phyloP scores from a whole-genome alignment of 805 yeast genomes.

The Sungouiozyma ichnusensis region DNA sequence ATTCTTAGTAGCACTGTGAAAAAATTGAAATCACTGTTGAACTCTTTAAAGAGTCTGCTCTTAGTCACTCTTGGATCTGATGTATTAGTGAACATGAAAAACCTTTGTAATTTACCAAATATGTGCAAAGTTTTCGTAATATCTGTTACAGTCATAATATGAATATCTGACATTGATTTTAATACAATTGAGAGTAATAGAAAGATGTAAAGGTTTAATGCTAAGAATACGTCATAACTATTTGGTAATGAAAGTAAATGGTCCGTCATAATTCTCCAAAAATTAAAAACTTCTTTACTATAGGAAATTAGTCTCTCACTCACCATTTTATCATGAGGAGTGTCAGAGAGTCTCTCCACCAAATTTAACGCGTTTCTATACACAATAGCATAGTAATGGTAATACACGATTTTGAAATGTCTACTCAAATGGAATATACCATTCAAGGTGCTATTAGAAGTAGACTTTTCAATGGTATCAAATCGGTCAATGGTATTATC shows the following conservation, averaged over 20 bases:
- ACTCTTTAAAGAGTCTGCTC: constrained; percentile 5
- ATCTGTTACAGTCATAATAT: background rate
- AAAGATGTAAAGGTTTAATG: constrained; percentile 7
- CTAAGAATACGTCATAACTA: constrained; percentile 12
- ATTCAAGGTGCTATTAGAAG: background rate
- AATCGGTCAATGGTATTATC: constrained; percentile 14
- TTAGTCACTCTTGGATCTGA: background rate
- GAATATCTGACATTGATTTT: constrained; percentile 4
- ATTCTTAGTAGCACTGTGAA: constrained; percentile 4
- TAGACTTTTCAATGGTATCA: background rate
- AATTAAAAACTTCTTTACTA: constrained; percentile 5
- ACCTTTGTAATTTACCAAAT: background rate
- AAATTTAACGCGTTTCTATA: constrained; percentile 10
- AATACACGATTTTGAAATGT: background rate
- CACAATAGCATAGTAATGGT: constrained; percentile 1
- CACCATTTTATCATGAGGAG: constrained; percentile 6
- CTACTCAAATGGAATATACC: background rate
- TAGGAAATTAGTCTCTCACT: constrained; percentile 1
- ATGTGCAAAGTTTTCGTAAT: background rate
- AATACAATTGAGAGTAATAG: constrained; percentile 8
- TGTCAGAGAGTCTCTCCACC: constrained; percentile 8
- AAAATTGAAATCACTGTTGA: constrained; percentile 6
- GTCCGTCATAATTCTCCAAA: constrained; percentile 9
- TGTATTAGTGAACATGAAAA: background rate
- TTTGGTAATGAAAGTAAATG: constrained; percentile 8